Base-by-base conservation (phyloP, 192 early-diverging fungal genomes). In the Funneliformis geosporum region DNA sequence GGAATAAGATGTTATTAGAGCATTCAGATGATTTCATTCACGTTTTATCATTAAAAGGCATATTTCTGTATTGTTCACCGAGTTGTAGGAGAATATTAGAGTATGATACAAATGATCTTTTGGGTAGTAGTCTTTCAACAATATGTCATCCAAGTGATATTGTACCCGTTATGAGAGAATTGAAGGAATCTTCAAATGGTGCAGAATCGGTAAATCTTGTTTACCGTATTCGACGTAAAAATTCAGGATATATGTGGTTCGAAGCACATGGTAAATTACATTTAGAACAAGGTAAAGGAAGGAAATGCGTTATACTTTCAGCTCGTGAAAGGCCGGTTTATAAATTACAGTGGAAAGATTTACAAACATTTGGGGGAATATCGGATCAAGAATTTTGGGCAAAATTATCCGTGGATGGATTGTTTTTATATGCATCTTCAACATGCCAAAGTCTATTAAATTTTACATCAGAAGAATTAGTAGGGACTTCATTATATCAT, bases 101-200 rank as follows among this genome's bases (percentile, higher is more conserved):
- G 73, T 92, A 87, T 75, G 82, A 85, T 39, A 71, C 84, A 8
- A 68, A 83, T 1, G 91, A 92, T 44, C 60, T 93, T n/a, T 68
- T 91, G n/a, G 91, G 91, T 21, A 86, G 82, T 33, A 82, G 82
- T 12, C 64, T 93, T 16, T 84, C 87, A 60, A 84, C 87, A 25
- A 88, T 91, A 75, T 84, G 90, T 23, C 92, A 93, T 74, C 91
- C 91, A 11, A 87, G 87, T 8, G 92, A 93, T 76, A 82, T 90
- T 47, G 85, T 91, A 3, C 81, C 88, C n/a, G 91, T 91, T 23
- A 89, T 93, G 87, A 84, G 91, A 12, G 91, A 93, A 78, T 65
- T 93, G 10, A 88, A 92, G 60, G 85, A 84, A 28, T 78, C 85
- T 2, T 82, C 82, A 5, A 81, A 82, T 44, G 87, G 83, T 16